Conservation (phyloP, 768 basidiomycete genomes). For the Kwoniella dejecticola region DNA sequence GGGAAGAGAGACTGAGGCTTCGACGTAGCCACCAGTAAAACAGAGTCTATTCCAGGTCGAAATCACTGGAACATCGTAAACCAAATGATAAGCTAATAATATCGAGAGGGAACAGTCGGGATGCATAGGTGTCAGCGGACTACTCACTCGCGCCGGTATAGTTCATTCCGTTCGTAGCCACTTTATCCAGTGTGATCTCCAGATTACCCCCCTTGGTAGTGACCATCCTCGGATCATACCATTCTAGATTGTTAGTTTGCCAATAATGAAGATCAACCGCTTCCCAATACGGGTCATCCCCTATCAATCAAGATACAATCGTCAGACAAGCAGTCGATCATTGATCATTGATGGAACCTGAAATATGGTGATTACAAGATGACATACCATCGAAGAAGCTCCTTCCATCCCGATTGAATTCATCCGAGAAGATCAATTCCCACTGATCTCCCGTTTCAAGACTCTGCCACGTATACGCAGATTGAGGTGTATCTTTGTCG, state of each 20-base stretch:
- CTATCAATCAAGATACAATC: too few relatives aligned
- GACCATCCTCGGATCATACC: conserved; percentile 57
- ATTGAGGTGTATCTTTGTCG: conserved; percentile 72
- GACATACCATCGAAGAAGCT: conserved; percentile 45
- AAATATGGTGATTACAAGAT: too few relatives aligned
- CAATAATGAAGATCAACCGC: conserved; percentile 59
- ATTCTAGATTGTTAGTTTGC: conserved; percentile 54
- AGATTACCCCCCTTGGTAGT: conserved; percentile 56
- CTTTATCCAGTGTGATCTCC: conserved; percentile 51
- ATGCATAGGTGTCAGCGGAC: not conserved
- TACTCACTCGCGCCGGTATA: conserved; percentile 47
- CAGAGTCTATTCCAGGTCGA: conserved; percentile 53
- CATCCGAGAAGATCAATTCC: conserved; percentile 84
- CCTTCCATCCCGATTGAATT: conserved; percentile 70
- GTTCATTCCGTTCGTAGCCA: conserved; percentile 36
- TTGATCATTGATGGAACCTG: too few relatives aligned
- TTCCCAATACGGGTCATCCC: conserved; percentile 60
- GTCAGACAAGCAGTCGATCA: not conserved
- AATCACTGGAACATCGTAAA: conserved; percentile 38
- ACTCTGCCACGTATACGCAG: conserved; percentile 65
- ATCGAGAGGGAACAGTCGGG: not conserved
- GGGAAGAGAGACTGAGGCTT: conserved; percentile 49
- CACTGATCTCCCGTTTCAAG: conserved; percentile 75
- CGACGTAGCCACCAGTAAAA: conserved; percentile 49
- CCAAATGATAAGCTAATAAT: not conserved